Base-by-base conservation (phyloP, 2,329 filamentous ascomycete species). In the Myriosclerotinia duriaeana region DNA sequence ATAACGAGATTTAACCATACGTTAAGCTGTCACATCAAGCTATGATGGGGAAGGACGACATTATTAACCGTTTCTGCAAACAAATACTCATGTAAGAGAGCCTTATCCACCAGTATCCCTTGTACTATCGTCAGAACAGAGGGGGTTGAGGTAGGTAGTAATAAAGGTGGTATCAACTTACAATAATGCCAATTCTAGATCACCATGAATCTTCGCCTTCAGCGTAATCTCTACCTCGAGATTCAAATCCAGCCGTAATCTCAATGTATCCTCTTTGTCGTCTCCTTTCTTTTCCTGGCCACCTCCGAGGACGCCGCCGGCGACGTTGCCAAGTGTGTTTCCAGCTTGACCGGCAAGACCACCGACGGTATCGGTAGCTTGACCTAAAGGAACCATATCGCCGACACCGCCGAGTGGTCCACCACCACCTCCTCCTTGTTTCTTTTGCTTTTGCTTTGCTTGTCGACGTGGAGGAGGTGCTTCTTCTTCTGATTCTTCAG, bases 201-300 rank as follows among this genome's bases (percentile, higher is more conserved):
- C 92, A 75, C 92, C 92, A 72, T 92, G 86, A 69, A 93, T 92
- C 76, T 86, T 89, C 26, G 90, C 90, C 81, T 92, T 92, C 65
- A 93, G 80, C 77, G 92, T 87, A 71, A 93, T 89, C 79, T 93
- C 89, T 62, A 93, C 84, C 74, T 93, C 90, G 64, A 93, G 79
- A 78, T 93, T 93, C 65, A 92, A 80, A 75, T 93, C 90, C 42
- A 92, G 78, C 66, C 87, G 82, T 61, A 75, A 93, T 78, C 76
- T 88, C 88, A 92, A 78, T 34, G 89, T 61, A 82, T 81, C 74
- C 82, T 81, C 72, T 77, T 75, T 71, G 70, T 72, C 78, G 36
- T 70, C 69, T 60, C 72, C 72, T 26, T 74, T 64, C 34, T 67
- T 36, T 64, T 46, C 38, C 34, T 7, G 17, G 20, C 64, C 55